These are phyloP conservation scores for Pleurotus platypus DNA, from an alignment of 768 basidiomycete species.

Conservation along the genomic window DNA sequence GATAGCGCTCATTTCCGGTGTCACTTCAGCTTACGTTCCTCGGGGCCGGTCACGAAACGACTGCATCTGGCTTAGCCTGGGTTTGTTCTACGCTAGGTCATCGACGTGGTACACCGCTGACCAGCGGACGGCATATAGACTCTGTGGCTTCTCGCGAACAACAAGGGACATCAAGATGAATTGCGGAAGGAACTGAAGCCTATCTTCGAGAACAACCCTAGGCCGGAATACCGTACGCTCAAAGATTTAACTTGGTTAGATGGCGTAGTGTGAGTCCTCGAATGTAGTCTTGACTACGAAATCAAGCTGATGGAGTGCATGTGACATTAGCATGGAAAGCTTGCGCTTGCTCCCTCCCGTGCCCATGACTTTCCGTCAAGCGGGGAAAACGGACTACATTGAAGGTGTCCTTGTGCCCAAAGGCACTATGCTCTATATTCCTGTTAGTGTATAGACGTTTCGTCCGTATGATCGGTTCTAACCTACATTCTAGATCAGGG, in stretches of 20 bases:
- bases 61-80: slow-evolving; percentile 47
- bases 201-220: slow-evolving; percentile 26
- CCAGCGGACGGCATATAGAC: slow-evolving; percentile 27
- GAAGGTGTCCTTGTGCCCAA: slow-evolving; percentile 40
- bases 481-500: slow-evolving; percentile 34
- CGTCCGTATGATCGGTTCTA: background rate
- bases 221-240: slow-evolving; percentile 35
- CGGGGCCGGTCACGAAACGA: slow-evolving; percentile 44
- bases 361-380: slow-evolving; percentile 33
- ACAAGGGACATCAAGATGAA: slow-evolving; percentile 42
- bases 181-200: slow-evolving; percentile 52
- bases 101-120: background rate
- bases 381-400: slow-evolving; percentile 33
- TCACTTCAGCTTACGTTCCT: slow-evolving; percentile 39
- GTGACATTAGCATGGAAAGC: slow-evolving; percentile 30
- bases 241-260: slow-evolving; percentile 37
- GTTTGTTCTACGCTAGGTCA: slow-evolving; percentile 17
- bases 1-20: no score
- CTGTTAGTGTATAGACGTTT: slow-evolving; percentile 19
- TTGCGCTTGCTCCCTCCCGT: slow-evolving; percentile 38
- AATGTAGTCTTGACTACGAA: background rate
- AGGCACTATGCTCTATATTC: slow-evolving; percentile 38
- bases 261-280: slow-evolving; percentile 31
- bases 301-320: background rate
- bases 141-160: slow-evolving; percentile 50